Evolutionary conservation across 257 asterid species (phyloP).

Genomic region (Nicotiana tomentosiformis): DNA sequence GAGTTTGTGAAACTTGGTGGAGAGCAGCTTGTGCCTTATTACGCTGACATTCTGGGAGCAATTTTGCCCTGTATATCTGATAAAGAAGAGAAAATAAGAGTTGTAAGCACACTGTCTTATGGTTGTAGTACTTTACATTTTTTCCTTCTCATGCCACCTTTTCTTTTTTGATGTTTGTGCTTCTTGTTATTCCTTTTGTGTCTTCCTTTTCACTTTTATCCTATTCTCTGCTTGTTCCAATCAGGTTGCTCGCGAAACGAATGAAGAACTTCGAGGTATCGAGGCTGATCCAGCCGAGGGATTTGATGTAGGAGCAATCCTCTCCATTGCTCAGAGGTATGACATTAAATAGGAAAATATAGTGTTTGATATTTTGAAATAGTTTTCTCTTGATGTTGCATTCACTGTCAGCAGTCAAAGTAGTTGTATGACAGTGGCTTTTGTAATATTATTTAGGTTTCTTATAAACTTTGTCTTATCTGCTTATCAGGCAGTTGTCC

Average conservation of each 20-base stretch:
- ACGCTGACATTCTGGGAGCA: constrained; percentile 95
- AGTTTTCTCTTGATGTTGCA: not conserved
- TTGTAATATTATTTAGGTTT: not conserved
- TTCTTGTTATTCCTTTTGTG: constrained; percentile 2
- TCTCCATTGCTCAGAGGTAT: constrained; percentile 85
- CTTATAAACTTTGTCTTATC: not conserved
- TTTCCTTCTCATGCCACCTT: not conserved
- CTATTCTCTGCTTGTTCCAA: not conserved
- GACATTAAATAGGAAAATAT: not conserved
- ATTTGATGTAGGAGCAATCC: constrained; percentile 83
- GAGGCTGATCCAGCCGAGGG: constrained; percentile 85
- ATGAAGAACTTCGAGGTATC: constrained; percentile 86
- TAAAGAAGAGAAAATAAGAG: constrained; percentile 97
- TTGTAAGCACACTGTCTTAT: constrained; percentile 42
- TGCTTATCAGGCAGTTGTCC: constrained; percentile 65
- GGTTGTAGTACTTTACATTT: not conserved
- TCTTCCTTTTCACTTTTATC: not conserved
- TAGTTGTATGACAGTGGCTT: not conserved
- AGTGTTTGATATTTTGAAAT: constrained; percentile 1
- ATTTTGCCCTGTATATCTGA: constrained; percentile 97
- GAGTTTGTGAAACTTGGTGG: constrained; percentile 99
- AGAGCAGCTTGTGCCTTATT: constrained; percentile 92
- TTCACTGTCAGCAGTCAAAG: not conserved
- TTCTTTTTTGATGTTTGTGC: not conserved
- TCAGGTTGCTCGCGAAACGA: constrained; percentile 97